phyloP scores from a whole-genome alignment of 2,329 filamentous ascomycete genomes.

The Pestalotiopsis sp. region DNA sequence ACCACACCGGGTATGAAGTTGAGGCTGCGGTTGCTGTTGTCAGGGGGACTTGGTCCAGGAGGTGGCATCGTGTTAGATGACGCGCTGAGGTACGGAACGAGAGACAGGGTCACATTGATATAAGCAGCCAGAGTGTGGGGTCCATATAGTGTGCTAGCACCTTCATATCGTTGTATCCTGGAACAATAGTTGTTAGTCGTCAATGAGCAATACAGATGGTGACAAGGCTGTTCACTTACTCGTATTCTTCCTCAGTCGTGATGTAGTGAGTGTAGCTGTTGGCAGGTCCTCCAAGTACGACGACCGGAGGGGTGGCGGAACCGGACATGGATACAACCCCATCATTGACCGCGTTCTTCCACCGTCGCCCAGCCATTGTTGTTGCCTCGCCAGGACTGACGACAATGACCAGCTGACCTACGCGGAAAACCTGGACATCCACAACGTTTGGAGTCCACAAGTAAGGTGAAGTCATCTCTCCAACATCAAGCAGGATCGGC shows the following conservation, averaged over 20 bases:
- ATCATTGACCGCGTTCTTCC: slow-evolving; percentile 71
- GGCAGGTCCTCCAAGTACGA: slow-evolving; percentile 84
- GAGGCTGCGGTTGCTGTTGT: slow-evolving; percentile 75
- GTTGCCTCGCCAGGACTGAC: slow-evolving; percentile 86
- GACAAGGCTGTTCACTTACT: slow-evolving; percentile 27
- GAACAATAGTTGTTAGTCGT: not conserved
- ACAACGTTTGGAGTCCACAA: slow-evolving; percentile 90
- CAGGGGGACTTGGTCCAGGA: slow-evolving; percentile 66
- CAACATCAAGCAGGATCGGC: slow-evolving; percentile 85
- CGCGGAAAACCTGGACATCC: slow-evolving; percentile 82
- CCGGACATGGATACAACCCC: slow-evolving; percentile 52
- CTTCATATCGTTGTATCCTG: slow-evolving; percentile 83
- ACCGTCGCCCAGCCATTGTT: slow-evolving; percentile 89
- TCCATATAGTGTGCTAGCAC: slow-evolving; percentile 85
- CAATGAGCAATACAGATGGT: not conserved
- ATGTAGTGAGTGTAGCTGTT: slow-evolving; percentile 91
- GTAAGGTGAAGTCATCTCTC: slow-evolving; percentile 78
- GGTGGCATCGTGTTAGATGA: slow-evolving; percentile 41
- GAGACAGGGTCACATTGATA: slow-evolving; percentile 75
- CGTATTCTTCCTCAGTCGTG: slow-evolving; percentile 78
- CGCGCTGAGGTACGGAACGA: slow-evolving; percentile 67
- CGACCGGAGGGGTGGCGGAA: slow-evolving; percentile 55
- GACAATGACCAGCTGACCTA: slow-evolving; percentile 83
- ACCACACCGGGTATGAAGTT: slow-evolving; percentile 81
- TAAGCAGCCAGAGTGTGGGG: slow-evolving; percentile 84